phyloP scores from a whole-genome alignment of 202 grass and related monocot species.

The Schoenoplectus tabernaemontani region DNA sequence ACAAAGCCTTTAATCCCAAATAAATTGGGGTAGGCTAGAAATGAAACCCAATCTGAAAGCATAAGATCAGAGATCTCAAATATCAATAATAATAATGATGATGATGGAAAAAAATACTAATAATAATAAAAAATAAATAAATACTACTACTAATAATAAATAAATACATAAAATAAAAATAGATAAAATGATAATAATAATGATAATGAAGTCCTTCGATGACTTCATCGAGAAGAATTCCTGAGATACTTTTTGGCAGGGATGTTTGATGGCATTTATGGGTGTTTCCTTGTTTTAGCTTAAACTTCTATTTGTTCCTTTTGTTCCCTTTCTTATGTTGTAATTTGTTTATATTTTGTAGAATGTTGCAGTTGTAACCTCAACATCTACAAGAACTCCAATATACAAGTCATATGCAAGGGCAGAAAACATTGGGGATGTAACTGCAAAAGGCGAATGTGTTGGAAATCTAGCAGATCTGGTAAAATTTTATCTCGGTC shows the following conservation, averaged over 20 bases:
- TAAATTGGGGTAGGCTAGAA: no score
- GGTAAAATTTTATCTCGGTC: constrained; percentile 45
- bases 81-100: no score
- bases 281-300: constrained; percentile 9
- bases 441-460: constrained; percentile 99
- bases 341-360: constrained; percentile 28
- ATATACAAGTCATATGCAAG: constrained; percentile 98
- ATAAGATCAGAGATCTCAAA: no score
- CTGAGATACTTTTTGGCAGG: neutral
- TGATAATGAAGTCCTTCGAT: neutral
- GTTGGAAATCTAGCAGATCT: constrained; percentile 95
- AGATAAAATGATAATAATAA: no score
- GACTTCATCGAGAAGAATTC: neutral
- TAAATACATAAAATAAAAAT: no score
- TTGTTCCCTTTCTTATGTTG: constrained; percentile 28
- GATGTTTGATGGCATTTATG: neutral
- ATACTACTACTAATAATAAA: no score
- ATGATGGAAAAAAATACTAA: no score
- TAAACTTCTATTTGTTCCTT: neutral
- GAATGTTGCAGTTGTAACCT: constrained; percentile 97
- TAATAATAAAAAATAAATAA: no score
- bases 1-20: no score
- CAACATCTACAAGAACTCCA: constrained; percentile 89
- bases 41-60: no score
- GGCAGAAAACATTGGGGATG: constrained; percentile 99